These are phyloP conservation scores for Aegilops bicornis DNA, from an alignment of 176 grass and related monocot species.

Conservation along the genomic window DNA sequence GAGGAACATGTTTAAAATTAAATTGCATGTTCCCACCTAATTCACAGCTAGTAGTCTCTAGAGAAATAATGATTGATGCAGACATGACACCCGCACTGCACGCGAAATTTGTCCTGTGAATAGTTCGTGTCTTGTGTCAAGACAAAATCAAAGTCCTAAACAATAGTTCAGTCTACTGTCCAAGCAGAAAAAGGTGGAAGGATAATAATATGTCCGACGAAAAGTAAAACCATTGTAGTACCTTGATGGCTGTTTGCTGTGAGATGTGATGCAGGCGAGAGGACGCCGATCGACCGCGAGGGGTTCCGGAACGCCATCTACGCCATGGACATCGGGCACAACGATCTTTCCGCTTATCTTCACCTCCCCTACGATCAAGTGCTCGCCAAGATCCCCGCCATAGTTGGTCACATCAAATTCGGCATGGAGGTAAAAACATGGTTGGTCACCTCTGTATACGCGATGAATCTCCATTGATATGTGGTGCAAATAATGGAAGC, in stretches of 20 bases:
- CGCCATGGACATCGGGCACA: constrained; percentile 70
- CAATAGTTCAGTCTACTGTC: neutral
- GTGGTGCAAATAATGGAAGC: too few relatives aligned
- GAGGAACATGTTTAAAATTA: neutral
- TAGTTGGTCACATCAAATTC: constrained; percentile 44
- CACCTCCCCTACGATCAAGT: constrained; percentile 48
- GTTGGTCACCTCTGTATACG: neutral
- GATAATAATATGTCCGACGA: neutral
- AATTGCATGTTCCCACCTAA: neutral
- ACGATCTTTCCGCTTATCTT: constrained; percentile 50
- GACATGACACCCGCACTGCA: neutral
- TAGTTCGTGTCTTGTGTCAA: neutral
- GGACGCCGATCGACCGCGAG: constrained; percentile 6
- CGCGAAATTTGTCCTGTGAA: neutral
- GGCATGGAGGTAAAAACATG: constrained; percentile 35
- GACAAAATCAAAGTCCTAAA: neutral
- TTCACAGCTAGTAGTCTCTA: neutral
- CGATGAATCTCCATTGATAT: too few relatives aligned
- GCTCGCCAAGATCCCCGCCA: constrained; percentile 31
- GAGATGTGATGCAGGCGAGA: constrained; percentile 19
- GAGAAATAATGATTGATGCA: neutral
- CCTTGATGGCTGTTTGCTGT: neutral
- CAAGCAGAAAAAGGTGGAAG: neutral
- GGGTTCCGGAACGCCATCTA: constrained; percentile 64
- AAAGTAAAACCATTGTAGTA: neutral